Conservation (phyloP, 1,284 basidiomycete species). For the Cerioporus squamosus region DNA sequence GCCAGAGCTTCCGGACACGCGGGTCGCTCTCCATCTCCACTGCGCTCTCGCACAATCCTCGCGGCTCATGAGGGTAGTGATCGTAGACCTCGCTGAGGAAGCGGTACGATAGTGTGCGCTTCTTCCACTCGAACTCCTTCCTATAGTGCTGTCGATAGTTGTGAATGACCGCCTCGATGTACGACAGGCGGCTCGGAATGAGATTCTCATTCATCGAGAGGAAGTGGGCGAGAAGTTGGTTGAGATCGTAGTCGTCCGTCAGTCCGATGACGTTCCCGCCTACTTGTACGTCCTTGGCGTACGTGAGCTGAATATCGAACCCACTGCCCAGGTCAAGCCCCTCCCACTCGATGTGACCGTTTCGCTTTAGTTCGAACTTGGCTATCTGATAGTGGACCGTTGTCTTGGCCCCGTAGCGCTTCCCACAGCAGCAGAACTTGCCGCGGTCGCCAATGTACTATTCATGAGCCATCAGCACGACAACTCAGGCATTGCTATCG, state of each 20-base stretch:
- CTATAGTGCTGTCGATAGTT: conserved; percentile 59
- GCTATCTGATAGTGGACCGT: conserved; percentile 55
- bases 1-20: conserved; percentile 59
- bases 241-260: conserved; percentile 70
- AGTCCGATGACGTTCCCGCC: conserved; percentile 67
- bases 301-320: conserved; percentile 67
- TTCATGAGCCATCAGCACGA: not conserved
- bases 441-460: conserved; percentile 50
- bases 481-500: conserved; percentile 1
- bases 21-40: conserved; percentile 55
- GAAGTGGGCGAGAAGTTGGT: conserved; percentile 66
- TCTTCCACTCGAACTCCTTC: conserved; percentile 60
- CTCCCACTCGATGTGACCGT: conserved; percentile 60
- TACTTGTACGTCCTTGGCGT: conserved; percentile 54
- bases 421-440: conserved; percentile 46
- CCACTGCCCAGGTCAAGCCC: conserved; percentile 70
- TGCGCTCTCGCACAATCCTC: conserved; percentile 48
- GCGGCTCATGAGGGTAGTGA: conserved; percentile 47
- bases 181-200: conserved; percentile 49
- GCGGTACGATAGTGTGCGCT: conserved; percentile 61
- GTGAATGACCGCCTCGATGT: conserved; percentile 53
- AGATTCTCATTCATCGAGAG: conserved; percentile 62
- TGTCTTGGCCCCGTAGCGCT: conserved; percentile 52
- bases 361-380: conserved; percentile 59
- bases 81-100: conserved; percentile 73